Base-by-base conservation (phyloP, 331 rosid genomes). In the Acacia pycnantha region DNA sequence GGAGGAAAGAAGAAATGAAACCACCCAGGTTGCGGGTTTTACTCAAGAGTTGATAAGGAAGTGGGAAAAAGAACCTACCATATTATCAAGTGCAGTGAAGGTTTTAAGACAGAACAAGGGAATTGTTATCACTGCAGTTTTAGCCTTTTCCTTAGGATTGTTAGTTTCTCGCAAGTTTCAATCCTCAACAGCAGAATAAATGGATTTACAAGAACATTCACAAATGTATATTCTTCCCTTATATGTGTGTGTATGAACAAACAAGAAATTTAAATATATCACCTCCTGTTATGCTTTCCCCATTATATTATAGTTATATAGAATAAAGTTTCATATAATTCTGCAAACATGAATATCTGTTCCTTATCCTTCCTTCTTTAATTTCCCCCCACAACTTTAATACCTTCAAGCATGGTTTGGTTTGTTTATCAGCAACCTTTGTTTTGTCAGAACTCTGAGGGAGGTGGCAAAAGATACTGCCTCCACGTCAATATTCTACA, bases 91-190 rank as follows among this genome's bases (percentile, higher is more conserved):
- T 79, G 82, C 87, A 69, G 26, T 44, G 47, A 70, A 77, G 37
- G 50, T 84, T 74, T 64, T 91, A 83, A 81, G 54, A 6, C 79
- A 82, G 46, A 86, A 91, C 90, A 91, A 82, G 84, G 87, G 79
- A 68, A 82, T 88, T 66, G 79, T 91, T 35, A 37, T 84, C 29
- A 82, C 94, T 43, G 96, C 91, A 29, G 67, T 85, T 14, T 1
- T 90, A 66, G 96, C 96, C 5, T 90, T 94, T 79, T 88, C 94
- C 24, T 61, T 94, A 26, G 94, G 94, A 76, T 2, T 89, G 66
- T 76, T 82, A 0, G 68, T 87, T 44, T 81, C 89, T 83, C 85
- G 79, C 2, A 75, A 82, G 77, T 80, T 87, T 46, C 50, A 83
- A 81, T 85, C 80, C 54, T 84, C 88, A 73, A 24, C 24, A 33